phyloP scores from a whole-genome alignment of 2,329 filamentous ascomycete species.

The Sporothrix pseudoabietina region DNA sequence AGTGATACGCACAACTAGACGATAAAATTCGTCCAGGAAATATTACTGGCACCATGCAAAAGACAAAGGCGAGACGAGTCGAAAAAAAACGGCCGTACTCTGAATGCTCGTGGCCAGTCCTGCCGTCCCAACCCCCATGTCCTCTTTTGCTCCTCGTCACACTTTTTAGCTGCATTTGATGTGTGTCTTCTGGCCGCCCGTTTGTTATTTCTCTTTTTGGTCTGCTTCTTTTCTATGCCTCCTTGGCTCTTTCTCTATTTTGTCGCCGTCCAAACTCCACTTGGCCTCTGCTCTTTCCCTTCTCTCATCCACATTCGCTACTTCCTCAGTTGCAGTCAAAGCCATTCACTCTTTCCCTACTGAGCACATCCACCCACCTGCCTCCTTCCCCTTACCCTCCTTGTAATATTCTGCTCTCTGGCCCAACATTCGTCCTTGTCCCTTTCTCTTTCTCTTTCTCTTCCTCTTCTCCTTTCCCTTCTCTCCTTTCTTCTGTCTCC shows the following conservation, averaged over 20 bases:
- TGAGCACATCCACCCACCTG: constrained; percentile 2
- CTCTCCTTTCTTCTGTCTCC: not conserved
- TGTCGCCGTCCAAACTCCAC: not conserved
- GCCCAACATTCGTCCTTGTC: no score
- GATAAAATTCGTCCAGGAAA: not conserved
- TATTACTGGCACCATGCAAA: not conserved
- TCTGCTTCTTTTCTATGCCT: constrained; percentile 1
- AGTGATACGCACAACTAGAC: not conserved
- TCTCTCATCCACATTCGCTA: constrained; percentile 8
- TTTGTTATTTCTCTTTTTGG: constrained; percentile 9
- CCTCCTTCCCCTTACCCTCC: not conserved
- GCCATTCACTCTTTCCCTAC: constrained; percentile 16
- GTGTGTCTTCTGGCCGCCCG: not conserved
- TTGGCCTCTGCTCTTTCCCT: not conserved
- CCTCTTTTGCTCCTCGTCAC: not conserved
- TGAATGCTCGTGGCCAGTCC: constrained; percentile 12
- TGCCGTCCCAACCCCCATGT: constrained; percentile 1
- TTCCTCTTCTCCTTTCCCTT: not conserved
- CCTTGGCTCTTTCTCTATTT: constrained; percentile 16
- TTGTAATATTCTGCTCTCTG: not conserved
- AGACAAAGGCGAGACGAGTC: not conserved
- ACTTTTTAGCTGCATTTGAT: not conserved
- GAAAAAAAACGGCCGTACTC: constrained; percentile 11
- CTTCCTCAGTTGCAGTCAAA: not conserved
- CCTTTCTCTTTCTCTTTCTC: not conserved